These are phyloP conservation scores for Glycyrrhiza uralensis DNA, from an alignment of 306 rosid genomes.

Conservation along the genomic window DNA sequence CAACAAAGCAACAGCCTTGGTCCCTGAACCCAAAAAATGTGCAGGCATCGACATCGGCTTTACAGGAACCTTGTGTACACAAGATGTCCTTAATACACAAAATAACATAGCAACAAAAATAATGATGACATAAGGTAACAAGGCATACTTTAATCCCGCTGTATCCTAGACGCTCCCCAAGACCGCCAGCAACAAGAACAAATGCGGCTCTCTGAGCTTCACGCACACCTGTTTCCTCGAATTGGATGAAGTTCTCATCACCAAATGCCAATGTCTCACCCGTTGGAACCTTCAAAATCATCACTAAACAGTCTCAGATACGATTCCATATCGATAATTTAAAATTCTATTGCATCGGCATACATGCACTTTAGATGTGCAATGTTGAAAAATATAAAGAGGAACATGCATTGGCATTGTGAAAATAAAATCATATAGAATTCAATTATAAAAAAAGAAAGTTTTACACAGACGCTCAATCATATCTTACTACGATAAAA, in stretches of 20 bases:
- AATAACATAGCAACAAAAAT: background rate
- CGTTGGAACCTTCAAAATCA: constrained; percentile 73
- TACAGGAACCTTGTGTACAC: background rate
- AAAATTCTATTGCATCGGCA: background rate
- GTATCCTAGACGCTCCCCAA: constrained; percentile 96
- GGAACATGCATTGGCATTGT: background rate
- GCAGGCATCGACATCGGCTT: background rate
- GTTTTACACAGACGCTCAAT: no score
- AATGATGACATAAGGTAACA: background rate
- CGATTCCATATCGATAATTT: background rate
- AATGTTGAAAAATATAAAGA: background rate
- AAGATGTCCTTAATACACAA: background rate
- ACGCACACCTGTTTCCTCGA: constrained; percentile 75
- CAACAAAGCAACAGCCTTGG: constrained; percentile 2
- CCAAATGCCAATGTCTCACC: constrained; percentile 76
- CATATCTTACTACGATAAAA: no score
- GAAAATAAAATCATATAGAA: background rate
- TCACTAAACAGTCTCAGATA: background rate
- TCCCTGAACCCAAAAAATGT: background rate
- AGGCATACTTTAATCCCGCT: constrained; percentile 80
- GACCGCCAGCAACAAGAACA: constrained; percentile 99
- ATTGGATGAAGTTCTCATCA: constrained; percentile 62
- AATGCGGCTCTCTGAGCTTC: constrained; percentile 80
- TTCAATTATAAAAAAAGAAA: no score
- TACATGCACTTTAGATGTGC: background rate